Conservation (phyloP, 78 protist genomes). For the Dictyostelium discoideum region DNA sequence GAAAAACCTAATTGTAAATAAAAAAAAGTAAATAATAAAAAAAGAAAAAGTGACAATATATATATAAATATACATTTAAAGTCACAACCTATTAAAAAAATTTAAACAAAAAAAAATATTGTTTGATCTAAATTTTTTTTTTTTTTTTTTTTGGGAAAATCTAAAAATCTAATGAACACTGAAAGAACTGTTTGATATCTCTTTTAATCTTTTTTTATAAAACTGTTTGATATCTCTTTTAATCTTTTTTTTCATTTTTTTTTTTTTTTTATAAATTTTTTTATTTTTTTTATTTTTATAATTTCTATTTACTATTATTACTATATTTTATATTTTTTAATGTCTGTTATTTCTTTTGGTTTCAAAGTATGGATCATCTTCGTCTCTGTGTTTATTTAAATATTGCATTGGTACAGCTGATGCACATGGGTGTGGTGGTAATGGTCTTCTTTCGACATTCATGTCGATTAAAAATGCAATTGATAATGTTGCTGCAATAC, state of each 20-base stretch:
- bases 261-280: background rate
- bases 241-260: background rate
- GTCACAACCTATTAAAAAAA: too few species aligned
- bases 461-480: background rate
- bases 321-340: background rate
- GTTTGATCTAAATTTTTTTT: background rate
- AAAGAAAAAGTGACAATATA: background rate
- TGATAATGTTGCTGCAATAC: background rate
- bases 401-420: background rate
- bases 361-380: slow-evolving; percentile 26
- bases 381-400: background rate
- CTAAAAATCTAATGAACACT: too few species aligned
- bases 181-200: background rate
- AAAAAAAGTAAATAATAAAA: background rate
- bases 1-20: background rate
- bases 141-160: too few species aligned
- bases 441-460: slow-evolving; percentile 19
- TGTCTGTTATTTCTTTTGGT: background rate
- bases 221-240: too few species aligned
- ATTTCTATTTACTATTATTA: background rate
- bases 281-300: background rate
- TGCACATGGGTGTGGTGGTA: slow-evolving; percentile 18
- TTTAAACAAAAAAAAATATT: too few species aligned
- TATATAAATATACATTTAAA: too few species aligned
- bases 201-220: background rate